Conservation (phyloP, 2,329 filamentous ascomycete species). For the Ustilaginoidea virens region DNA sequence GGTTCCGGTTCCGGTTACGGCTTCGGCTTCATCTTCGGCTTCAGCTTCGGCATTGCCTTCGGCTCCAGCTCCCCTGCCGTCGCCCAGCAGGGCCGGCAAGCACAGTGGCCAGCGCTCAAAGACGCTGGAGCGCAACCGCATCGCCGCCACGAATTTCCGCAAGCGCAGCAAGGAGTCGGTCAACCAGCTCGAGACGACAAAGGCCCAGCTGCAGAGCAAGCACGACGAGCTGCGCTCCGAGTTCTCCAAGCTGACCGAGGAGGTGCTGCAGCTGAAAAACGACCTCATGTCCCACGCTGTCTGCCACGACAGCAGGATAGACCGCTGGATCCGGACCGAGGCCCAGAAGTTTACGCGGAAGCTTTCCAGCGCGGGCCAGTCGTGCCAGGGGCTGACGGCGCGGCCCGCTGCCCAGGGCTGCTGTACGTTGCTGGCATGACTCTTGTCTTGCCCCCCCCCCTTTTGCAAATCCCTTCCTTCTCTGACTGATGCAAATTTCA, state of each 20-base stretch:
- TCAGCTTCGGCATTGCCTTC: too few relatives aligned
- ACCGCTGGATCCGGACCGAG: conserved; percentile 2
- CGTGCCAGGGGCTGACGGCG: too few relatives aligned
- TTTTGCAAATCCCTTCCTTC: too few relatives aligned
- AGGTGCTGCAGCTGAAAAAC: conserved; percentile 3
- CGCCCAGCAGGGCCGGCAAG: too few relatives aligned
- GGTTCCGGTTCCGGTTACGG: too few relatives aligned
- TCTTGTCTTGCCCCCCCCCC: too few relatives aligned
- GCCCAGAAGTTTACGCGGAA: conserved; percentile 1
- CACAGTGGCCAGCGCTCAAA: neutral
- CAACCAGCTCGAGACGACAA: conserved; percentile 1
- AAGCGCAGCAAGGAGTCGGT: conserved; percentile 1
- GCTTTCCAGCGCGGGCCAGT: too few relatives aligned
- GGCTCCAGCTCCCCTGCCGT: too few relatives aligned
- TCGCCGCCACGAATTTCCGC: conserved; percentile 2
- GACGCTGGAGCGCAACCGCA: conserved; percentile 3
- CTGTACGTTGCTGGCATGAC: neutral
- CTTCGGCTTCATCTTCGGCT: too few relatives aligned
- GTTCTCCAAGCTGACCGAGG: neutral
- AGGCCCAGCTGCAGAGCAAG: conserved; percentile 1
- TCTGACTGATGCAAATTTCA: too few relatives aligned
- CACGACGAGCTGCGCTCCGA: conserved; percentile 1
- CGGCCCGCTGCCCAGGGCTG: too few relatives aligned
- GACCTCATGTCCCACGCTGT: conserved; percentile 2
- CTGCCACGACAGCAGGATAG: conserved; percentile 2